Conservation (phyloP, 78 protist genomes). For the Dictyostelium citrinum region DNA sequence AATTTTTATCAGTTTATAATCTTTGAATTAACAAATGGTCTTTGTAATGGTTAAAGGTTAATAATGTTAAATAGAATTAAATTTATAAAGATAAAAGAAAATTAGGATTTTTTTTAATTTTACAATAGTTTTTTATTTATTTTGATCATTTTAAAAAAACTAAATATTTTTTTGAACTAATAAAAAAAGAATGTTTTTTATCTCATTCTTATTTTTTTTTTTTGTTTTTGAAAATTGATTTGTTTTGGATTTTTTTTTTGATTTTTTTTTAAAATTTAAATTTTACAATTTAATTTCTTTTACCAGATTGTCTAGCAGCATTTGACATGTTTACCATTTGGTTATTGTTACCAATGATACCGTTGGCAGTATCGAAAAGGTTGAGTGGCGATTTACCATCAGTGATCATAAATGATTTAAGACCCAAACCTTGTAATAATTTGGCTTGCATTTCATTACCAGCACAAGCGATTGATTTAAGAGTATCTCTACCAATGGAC, state of each 20-base stretch:
- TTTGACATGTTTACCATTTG: not conserved
- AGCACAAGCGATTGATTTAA: constrained; percentile 85
- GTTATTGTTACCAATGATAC: constrained; percentile 77
- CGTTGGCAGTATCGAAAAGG: constrained; percentile 91
- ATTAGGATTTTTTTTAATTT: too few relatives aligned
- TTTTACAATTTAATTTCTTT: not conserved
- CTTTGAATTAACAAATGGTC: too few relatives aligned
- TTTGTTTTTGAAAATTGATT: not conserved
- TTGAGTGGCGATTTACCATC: constrained; percentile 92
- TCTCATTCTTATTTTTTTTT: not conserved
- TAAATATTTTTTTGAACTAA: not conserved
- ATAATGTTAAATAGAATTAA: too few relatives aligned
- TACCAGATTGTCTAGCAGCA: not conserved
- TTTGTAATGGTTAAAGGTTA: too few relatives aligned
- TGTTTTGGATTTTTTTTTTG: not conserved
- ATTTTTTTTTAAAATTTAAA: not conserved
- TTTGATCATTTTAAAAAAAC: not conserved
- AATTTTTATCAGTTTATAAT: not conserved
- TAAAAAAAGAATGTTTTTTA: not conserved
- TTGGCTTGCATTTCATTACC: constrained; percentile 92
- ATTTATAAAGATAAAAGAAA: too few relatives aligned
- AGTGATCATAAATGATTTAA: constrained; percentile 87
- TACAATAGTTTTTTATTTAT: not conserved
- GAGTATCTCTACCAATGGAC: constrained; percentile 87
- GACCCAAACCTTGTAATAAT: constrained; percentile 86